Conservation (phyloP, 2,329 filamentous ascomycete genomes). For the Ophiostoma piceae region DNA sequence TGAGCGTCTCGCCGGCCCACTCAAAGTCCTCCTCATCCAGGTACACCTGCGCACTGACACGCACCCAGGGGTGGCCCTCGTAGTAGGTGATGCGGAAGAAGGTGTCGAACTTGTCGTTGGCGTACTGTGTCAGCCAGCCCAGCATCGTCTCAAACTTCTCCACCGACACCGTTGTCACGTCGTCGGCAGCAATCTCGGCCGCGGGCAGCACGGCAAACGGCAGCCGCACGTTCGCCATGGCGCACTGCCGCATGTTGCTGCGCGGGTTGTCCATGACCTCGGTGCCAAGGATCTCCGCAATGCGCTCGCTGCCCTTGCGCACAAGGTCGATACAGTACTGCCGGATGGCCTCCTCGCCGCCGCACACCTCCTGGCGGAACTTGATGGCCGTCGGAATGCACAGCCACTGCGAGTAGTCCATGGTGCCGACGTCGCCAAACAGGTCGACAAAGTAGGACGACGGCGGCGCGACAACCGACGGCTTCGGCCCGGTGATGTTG, state of each 20-base stretch:
- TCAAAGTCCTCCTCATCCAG: constrained; percentile 61
- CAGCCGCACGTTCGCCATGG: constrained; percentile 58
- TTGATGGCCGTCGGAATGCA: constrained; percentile 57
- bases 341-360: constrained; percentile 59
- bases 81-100: constrained; percentile 56
- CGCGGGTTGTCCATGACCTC: constrained; percentile 54
- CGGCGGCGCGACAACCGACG: background rate
- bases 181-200: constrained; percentile 15
- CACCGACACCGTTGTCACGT: background rate
- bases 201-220: constrained; percentile 37
- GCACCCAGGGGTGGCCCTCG: constrained; percentile 52
- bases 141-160: constrained; percentile 32
- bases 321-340: constrained; percentile 53
- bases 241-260: constrained; percentile 51
- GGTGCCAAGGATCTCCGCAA: constrained; percentile 56
- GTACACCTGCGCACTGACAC: constrained; percentile 63
- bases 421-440: constrained; percentile 63
- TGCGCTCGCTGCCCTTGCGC: constrained; percentile 48
- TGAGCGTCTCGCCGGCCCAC: constrained; percentile 50
- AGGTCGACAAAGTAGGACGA: constrained; percentile 51
- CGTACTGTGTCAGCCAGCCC: constrained; percentile 36
- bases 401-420: constrained; percentile 59
- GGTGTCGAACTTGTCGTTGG: constrained; percentile 46
- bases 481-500: background rate
- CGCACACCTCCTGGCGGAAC: constrained; percentile 56